Base-by-base conservation (phyloP, 2,329 filamentous ascomycete species). In the Arthrobotrys megalospora region DNA sequence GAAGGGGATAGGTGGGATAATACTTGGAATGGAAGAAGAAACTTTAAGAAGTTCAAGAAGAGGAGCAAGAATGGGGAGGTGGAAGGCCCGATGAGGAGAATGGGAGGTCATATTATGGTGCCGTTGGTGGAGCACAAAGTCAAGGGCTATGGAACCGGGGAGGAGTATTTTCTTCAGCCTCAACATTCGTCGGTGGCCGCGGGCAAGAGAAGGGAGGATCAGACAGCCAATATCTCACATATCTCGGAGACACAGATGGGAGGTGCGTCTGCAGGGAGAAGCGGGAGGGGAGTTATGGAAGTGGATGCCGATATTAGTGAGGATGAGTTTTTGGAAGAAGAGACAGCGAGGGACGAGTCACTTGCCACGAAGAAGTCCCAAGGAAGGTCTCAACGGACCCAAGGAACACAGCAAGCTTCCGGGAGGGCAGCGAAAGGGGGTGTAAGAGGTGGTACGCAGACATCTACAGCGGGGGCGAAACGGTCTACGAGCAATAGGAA, bases 11-110 rank as follows among this genome's bases (percentile, higher is more conserved):
- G 93, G 47, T 97, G 95, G 94, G 89, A 97, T 80, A 90, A 93
- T 0, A 88, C 88, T 45, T 99, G 96, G 96, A 97, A 97, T 83
- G 96, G 95, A 0, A 88, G 95, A 50, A 95, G 93, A 84, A 98
- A 99, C 83, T 99, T 97, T 86, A 99, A 99, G 84, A 92, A 90
- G 81, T 99, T 99, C 82, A 87, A 88, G 21, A 87, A 87, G 68
- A 87, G 89, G 90, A 84, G 84, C 0, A 47, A 52, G 45, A 41
- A 67, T 12, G 75, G 75, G 6, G 67, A 63, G 16, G 12, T 16
- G 32, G 75, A 78, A 21, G 81, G 82, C 6, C 81, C 80, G 60
- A 81, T 82, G 58, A 84, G 85, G n/a, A 84, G 85, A 38, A 84
- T 85, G 38, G 81, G 85, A 3, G 86, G 87, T 76, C 86, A 86